A percentile compares a stretch with the other conserved stretches of the same genome.
phyloP scores from a whole-genome alignment of 2,329 filamentous ascomycete species.

The Xylariaceae sp. region DNA sequence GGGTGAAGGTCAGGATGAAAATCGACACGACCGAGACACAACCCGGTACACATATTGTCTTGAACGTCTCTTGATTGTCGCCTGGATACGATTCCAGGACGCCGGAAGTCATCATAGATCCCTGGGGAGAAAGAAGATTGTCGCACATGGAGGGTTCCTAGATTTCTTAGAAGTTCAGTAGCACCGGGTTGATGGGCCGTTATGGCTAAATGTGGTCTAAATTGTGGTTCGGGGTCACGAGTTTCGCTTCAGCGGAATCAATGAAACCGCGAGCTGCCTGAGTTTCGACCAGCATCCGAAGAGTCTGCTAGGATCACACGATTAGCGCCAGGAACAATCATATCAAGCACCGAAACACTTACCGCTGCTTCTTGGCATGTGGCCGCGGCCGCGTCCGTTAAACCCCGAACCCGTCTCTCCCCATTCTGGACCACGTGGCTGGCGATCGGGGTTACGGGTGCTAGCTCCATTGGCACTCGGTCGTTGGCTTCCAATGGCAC shows the following conservation, averaged over 20 bases:
- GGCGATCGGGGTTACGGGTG: constrained; percentile 50
- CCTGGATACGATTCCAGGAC: not conserved
- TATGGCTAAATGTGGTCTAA: not conserved
- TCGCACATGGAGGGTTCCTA: not conserved
- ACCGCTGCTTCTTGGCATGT: constrained; percentile 58
- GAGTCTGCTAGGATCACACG: constrained; percentile 24
- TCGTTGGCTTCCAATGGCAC: constrained; percentile 61
- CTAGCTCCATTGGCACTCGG: constrained; percentile 45
- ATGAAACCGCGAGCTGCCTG: constrained; percentile 31
- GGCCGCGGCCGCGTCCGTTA: constrained; percentile 50
- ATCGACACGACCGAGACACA: constrained; percentile 3
- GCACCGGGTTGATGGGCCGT: not conserved
- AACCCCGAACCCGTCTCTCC: constrained; percentile 48
- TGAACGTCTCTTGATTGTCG: not conserved
- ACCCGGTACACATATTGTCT: constrained; percentile 2
- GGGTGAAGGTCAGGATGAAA: constrained; percentile 4
- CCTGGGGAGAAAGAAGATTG: not conserved
- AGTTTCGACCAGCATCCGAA: constrained; percentile 32
- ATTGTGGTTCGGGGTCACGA: not conserved
- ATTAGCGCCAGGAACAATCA: constrained; percentile 3
- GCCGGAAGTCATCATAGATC: not conserved
- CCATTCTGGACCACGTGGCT: constrained; percentile 62
- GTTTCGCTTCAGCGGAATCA: constrained; percentile 16
- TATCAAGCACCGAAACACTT: constrained; percentile 29
- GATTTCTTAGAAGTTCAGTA: not conserved